These are phyloP conservation scores for Taxillus chinensis DNA, from an alignment of 164 flowering plant genomes.

Conservation along the genomic window DNA sequence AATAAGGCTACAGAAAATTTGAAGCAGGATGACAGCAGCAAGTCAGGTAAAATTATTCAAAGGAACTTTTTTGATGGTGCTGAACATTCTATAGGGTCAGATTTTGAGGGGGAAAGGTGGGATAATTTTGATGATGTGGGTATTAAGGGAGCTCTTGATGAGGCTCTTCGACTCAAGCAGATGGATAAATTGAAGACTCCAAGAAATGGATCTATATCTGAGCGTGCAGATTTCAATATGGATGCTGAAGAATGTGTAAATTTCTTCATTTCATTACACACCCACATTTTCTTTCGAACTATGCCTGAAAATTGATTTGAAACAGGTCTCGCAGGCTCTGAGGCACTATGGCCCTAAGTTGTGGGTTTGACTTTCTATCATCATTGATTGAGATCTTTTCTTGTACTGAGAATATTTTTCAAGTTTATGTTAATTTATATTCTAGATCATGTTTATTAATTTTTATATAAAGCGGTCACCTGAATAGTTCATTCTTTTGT, in stretches of 20 bases:
- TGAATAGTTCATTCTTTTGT: background rate
- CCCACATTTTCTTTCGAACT: no score
- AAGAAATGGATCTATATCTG: constrained; percentile 15
- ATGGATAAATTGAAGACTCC: constrained; percentile 38
- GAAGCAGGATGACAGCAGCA: constrained; percentile 11
- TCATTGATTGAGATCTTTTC: no score
- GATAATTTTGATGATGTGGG: constrained; percentile 63
- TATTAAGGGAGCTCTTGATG: constrained; percentile 50
- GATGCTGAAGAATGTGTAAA: constrained; percentile 19
- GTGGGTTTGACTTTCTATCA: no score
- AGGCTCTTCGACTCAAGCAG: constrained; percentile 45
- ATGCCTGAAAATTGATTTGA: no score
- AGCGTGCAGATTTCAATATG: constrained; percentile 21
- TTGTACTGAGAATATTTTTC: no score
- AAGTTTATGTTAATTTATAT: no score
- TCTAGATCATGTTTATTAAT: no score
- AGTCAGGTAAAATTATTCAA: constrained; percentile 6
- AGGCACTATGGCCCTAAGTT: no score
- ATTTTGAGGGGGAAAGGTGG: constrained; percentile 33
- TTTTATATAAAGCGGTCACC: no score
- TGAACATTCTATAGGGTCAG: constrained; percentile 15
- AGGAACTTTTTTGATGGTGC: constrained; percentile 4
- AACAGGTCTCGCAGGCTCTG: no score
- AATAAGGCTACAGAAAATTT: constrained; percentile 18
- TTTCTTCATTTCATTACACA: background rate